A percentile compares a stretch with the other conserved stretches of the same genome.
These are phyloP conservation scores for Mortierella sp. DNA, from an alignment of 371 early-diverging fungal genomes.

Conservation along the genomic window DNA sequence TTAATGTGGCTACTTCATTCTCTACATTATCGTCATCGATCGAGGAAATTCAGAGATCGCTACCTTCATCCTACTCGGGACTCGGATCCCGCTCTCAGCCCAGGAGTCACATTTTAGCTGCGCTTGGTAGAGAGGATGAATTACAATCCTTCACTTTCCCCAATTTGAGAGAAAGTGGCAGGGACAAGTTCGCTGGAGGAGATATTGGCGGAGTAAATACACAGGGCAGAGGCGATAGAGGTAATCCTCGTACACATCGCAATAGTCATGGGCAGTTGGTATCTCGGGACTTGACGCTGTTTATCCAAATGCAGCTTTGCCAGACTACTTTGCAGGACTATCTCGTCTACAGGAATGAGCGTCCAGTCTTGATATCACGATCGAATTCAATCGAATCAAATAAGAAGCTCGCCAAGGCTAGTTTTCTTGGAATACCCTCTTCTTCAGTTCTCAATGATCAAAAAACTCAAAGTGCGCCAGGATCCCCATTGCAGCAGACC, in stretches of 20 bases:
- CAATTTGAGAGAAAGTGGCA: background rate
- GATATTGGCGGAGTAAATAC: constrained; percentile 27
- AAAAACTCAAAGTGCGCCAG: constrained; percentile 46
- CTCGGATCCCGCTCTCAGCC: constrained; percentile 41
- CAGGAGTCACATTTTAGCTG: constrained; percentile 8
- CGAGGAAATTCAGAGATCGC: constrained; percentile 53
- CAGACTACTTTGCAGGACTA: constrained; percentile 77
- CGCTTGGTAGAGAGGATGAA: constrained; percentile 11
- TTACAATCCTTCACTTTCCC: constrained; percentile 29
- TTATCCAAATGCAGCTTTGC: constrained; percentile 92
- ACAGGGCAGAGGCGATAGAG: background rate
- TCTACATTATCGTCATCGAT: constrained; percentile 47
- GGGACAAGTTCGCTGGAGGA: constrained; percentile 23
- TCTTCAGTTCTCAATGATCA: constrained; percentile 13
- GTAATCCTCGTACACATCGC: constrained; percentile 1
- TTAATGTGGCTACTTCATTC: constrained; percentile 21
- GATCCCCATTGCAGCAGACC: constrained; percentile 46
- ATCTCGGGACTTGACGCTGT: constrained; percentile 69
- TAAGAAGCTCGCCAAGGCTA: constrained; percentile 10
- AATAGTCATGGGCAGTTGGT: constrained; percentile 24
- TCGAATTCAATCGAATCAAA: background rate
- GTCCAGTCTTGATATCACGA: constrained; percentile 12
- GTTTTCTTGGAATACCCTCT: constrained; percentile 18
- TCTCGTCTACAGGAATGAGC: constrained; percentile 63
- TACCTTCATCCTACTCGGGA: constrained; percentile 39